Evolutionary conservation across 306 rosid species (phyloP).

Genomic region (Leucaena leucocephala): DNA sequence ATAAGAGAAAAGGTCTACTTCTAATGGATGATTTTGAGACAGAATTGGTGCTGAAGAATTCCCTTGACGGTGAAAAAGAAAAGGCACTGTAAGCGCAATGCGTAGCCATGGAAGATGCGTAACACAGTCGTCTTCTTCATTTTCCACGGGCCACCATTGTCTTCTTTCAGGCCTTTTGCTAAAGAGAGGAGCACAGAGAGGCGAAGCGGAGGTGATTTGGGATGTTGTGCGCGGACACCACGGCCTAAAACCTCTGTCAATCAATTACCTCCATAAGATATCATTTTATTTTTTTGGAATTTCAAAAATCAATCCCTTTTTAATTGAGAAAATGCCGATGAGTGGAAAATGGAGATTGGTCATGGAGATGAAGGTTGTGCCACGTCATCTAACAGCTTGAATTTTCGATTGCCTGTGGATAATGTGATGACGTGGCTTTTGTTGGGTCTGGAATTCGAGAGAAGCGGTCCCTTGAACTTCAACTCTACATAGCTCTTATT

Average conservation of each 20-base stretch:
- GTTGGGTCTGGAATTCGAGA: constrained; percentile 6
- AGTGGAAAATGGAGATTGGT: constrained; percentile 16
- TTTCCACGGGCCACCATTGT: constrained; percentile 60
- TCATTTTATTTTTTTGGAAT: not conserved
- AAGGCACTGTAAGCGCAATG: constrained; percentile 62
- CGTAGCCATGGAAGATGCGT: constrained; percentile 89
- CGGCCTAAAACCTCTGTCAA: constrained; percentile 49
- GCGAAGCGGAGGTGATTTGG: constrained; percentile 4
- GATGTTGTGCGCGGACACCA: constrained; percentile 8
- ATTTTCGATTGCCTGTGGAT: constrained; percentile 64
- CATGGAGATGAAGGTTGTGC: constrained; percentile 35
- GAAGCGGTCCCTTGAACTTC: constrained; percentile 14
- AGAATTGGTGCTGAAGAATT: constrained; percentile 37
- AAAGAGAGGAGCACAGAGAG: not conserved
- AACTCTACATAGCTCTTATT: not conserved
- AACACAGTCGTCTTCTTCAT: constrained; percentile 62
- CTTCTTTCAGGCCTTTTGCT: constrained; percentile 25
- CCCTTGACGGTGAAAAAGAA: constrained; percentile 53
- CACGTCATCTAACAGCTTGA: constrained; percentile 52
- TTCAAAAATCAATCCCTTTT: not conserved
- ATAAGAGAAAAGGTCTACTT: constrained; percentile 54
- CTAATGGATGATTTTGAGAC: constrained; percentile 38
- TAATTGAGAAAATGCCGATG: not conserved
- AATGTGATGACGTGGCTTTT: constrained; percentile 62
- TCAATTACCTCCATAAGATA: constrained; percentile 55